Conservation (phyloP, 2,329 filamentous ascomycete genomes). For the Verticillium tricorpus region DNA sequence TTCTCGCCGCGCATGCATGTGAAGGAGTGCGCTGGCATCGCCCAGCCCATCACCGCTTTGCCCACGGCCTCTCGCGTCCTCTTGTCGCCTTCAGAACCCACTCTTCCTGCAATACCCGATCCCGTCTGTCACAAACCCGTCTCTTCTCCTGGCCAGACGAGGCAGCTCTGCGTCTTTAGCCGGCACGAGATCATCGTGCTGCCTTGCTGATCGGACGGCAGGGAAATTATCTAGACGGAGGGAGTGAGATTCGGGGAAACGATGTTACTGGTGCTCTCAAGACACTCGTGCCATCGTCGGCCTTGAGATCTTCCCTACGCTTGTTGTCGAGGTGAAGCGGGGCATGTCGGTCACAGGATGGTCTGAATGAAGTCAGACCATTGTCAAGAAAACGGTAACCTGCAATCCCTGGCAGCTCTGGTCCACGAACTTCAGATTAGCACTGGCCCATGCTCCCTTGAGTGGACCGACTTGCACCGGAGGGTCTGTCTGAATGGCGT, state of each 20-base stretch:
- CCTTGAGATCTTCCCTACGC: no score
- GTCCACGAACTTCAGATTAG: no score
- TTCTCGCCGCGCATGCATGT: neutral
- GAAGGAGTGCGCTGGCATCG: neutral
- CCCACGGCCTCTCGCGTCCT: neutral
- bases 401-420: no score
- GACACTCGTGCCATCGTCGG: neutral
- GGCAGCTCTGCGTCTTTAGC: neutral
- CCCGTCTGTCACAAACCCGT: neutral
- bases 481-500: no score
- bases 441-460: no score
- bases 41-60: neutral
- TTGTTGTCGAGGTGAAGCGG: no score
- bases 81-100: neutral
- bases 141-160: neutral
- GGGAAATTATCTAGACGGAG: neutral
- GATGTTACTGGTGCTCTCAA: neutral
- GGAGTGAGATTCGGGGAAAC: neutral
- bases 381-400: no score
- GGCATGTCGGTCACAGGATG: no score
- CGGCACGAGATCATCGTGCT: neutral
- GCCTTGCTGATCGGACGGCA: neutral
- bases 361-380: no score
- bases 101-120: neutral
- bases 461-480: no score